Base-by-base conservation (phyloP, 2,329 filamentous ascomycete species). In the Pseudocercospora crystallina region DNA sequence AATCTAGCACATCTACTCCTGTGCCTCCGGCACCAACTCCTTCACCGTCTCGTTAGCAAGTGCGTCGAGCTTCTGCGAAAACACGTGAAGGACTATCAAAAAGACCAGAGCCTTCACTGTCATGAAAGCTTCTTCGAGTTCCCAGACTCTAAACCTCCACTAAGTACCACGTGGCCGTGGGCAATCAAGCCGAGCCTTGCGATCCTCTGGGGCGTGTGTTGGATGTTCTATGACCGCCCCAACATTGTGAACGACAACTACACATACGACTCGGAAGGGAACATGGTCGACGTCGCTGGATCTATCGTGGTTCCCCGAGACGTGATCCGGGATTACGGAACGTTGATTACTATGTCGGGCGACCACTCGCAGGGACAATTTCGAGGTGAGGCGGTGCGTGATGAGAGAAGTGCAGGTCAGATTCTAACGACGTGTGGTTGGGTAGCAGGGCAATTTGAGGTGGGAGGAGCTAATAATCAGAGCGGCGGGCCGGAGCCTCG, bases 111-210 rank as follows among this genome's bases (percentile, higher is more conserved):
- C 10, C 51, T 52, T n/a, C 43, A 56, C 13, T 48, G 54, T 48
- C 49, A 61, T 36, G 48, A 54, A 8, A 65, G 62, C 61, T 69
- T 69, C 55, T 60, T 62, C 38, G 64, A 69, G 50, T 69, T 60
- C 53, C 63, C 65, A 1, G 58, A 65, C 59, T 54, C 59, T 10
- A 60, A 60, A 30, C 65, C 60, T 39, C 67, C 65, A 4, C 48
- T 68, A 14, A 69, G 60, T 53, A 69, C 68, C 13, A 70, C 69
- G 48, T 71, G 68, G 68, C 69, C 68, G 30, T 70, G 67, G 67
- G 66, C 61, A 29, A 66, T 71, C 52, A 56, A 60, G 43, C 66
- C 67, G 3, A 63, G 63, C 29, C 61, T 71, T 31, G 61, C 66
- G 30, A 63, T 71, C 15, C 46, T 71, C 45, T 72, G 69, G 65